Evolutionary conservation across 768 basidiomycete genomes (phyloP), one percentile per base, ranked within the genome.

Genomic region (Tricholoma flavovirens): DNA sequence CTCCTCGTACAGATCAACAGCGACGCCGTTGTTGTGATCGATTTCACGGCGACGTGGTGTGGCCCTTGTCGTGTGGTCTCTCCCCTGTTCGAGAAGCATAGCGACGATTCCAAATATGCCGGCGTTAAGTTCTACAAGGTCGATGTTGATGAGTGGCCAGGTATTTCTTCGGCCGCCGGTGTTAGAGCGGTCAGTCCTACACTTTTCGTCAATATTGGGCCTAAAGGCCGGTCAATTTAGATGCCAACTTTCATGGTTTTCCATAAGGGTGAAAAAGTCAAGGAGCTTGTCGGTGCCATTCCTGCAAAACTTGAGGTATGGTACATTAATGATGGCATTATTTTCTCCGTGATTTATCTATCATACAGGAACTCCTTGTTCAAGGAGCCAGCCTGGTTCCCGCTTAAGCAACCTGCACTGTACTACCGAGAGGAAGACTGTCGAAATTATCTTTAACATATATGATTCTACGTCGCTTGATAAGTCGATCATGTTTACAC

Each of bases 41-140:
- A 90, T 70, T 88, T 90, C 71, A 87, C 84, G 84, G 88, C 88
- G 38, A 78, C 80, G 2, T 88, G 88, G 87, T 88, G 83, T 69
- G 85, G 85, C 14, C 86, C 87, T 12, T 88, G 87, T 81, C 76
- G 71, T 55, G 59, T 75, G 38, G 87, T 89, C 70, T 79, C 80
- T 17, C 87, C 87, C 53, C 64, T 85, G 40, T 83, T 88, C 60
- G 83, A 87, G 67, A 73, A 77, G 59, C 64, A 85, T n/a, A 75
- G 82, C 3, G 60, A 71, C 0, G 42, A 63, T 10, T 60, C 61
- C 5, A 65, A 68, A 19, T 65, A 61, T 52, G 58, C 68, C 2
- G 71, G 66, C 11, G 65, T 87, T 54, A 75, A 76, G 15, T 86
- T 88, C 67, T 87, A 84, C 77, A 88, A 87, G 66, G 83, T 90